phyloP scores from a whole-genome alignment of 2,329 filamentous ascomycete species.

The Fusarium newnesense region DNA sequence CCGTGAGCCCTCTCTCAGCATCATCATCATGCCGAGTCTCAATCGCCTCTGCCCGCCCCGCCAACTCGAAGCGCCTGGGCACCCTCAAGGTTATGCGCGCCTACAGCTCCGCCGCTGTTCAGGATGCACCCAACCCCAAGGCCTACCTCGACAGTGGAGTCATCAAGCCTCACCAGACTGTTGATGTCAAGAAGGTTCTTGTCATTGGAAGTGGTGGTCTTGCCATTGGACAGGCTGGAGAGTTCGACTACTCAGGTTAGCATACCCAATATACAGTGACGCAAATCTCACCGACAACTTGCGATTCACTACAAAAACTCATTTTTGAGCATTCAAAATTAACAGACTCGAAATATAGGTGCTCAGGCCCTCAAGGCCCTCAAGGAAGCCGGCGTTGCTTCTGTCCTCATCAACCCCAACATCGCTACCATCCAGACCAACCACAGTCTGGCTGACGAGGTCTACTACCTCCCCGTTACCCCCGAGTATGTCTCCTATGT shows the following conservation, averaged over 20 bases:
- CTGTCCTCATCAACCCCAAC: conserved; percentile 96
- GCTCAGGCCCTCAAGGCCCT: conserved; percentile 96
- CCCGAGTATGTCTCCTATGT: conserved; percentile 98
- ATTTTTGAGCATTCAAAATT: conserved; percentile 25
- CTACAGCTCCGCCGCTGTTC: conserved; percentile 58
- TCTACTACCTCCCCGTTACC: conserved; percentile 98
- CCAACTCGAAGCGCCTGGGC: conserved; percentile 58
- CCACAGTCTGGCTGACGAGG: conserved; percentile 94
- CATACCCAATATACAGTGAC: conserved; percentile 35
- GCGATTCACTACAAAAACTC: conserved; percentile 24
- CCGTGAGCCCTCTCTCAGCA: conserved; percentile 47
- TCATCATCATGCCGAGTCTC: conserved; percentile 36
- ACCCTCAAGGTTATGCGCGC: conserved; percentile 57
- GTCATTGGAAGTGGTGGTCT: conserved; percentile 96
- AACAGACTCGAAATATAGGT: conserved; percentile 62
- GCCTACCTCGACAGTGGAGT: conserved; percentile 90
- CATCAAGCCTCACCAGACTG: conserved; percentile 80
- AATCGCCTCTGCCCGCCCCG: conserved; percentile 45
- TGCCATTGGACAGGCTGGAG: conserved; percentile 96
- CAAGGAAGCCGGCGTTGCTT: conserved; percentile 92
- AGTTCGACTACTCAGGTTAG: conserved; percentile 98
- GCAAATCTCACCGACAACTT: conserved; percentile 15
- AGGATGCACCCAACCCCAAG: conserved; percentile 82
- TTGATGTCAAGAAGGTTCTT: conserved; percentile 95
- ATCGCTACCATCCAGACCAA: conserved; percentile 99